Percentiles rank a stretch among this genome's conserved stretches.
phyloP scores from a whole-genome alignment of 2,329 filamentous ascomycete species.

The Xylaria digitata region DNA sequence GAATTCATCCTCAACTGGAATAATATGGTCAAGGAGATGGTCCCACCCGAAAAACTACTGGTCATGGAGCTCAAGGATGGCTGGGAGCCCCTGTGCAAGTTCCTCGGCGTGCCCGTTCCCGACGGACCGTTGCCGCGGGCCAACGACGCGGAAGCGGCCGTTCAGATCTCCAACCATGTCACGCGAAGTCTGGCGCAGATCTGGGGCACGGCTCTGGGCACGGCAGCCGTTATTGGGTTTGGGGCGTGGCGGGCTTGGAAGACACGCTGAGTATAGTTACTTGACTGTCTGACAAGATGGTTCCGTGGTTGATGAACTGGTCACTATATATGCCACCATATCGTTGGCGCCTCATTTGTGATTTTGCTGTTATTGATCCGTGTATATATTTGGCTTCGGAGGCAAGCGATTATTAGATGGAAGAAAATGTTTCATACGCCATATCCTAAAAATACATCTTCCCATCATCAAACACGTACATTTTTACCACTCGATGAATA shows the following conservation, averaged over 20 bases:
- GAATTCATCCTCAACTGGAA: slow-evolving; percentile 35
- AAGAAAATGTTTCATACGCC: too few species aligned
- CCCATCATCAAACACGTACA: too few species aligned
- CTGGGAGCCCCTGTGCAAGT: slow-evolving; percentile 45
- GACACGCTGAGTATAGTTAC: slow-evolving; percentile 7
- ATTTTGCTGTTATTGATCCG: too few species aligned
- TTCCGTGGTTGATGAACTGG: not conserved
- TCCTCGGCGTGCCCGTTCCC: slow-evolving; percentile 41
- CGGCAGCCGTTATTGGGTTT: slow-evolving; percentile 23
- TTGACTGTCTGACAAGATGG: not conserved
- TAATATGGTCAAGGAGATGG: slow-evolving; percentile 33
- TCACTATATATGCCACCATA: not conserved
- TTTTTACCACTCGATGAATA: too few species aligned
- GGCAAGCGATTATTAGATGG: not conserved
- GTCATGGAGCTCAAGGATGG: slow-evolving; percentile 46
- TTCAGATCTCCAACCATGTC: slow-evolving; percentile 30
- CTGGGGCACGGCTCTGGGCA: slow-evolving; percentile 28
- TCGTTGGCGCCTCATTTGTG: too few species aligned
- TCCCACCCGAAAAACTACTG: slow-evolving; percentile 40
- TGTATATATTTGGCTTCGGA: not conserved
- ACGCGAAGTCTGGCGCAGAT: slow-evolving; percentile 34
- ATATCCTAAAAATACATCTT: too few species aligned
- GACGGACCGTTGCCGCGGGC: slow-evolving; percentile 42
- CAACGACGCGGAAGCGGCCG: slow-evolving; percentile 44
- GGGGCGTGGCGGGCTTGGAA: slow-evolving; percentile 31